phyloP scores from a whole-genome alignment of 2,329 filamentous ascomycete species.

The Fusarium sp. region DNA sequence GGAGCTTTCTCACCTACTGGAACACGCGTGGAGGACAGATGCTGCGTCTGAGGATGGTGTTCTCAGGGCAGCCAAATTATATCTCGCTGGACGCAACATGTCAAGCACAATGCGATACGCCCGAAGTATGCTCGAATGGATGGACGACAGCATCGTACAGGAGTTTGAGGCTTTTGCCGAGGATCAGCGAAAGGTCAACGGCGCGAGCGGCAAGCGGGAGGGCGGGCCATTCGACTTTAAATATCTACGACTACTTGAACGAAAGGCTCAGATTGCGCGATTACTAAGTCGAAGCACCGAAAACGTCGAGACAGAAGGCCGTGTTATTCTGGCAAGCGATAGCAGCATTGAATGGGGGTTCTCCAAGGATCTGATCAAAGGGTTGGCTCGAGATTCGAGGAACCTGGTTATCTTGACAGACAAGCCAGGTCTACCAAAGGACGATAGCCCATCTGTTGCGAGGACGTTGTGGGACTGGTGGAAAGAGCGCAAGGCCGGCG shows the following conservation, averaged over 20 bases:
- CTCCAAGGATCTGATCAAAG: constrained; percentile 79
- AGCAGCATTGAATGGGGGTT: constrained; percentile 94
- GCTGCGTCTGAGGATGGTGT: constrained; percentile 60
- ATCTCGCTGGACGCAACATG: constrained; percentile 85
- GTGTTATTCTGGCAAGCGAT: constrained; percentile 92
- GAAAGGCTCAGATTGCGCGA: constrained; percentile 79
- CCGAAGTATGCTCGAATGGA: constrained; percentile 98
- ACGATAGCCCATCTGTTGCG: constrained; percentile 67
- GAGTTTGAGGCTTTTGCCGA: constrained; percentile 83
- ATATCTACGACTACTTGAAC: constrained; percentile 83
- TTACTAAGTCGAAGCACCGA: constrained; percentile 62
- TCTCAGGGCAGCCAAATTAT: constrained; percentile 69
- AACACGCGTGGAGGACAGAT: constrained; percentile 86
- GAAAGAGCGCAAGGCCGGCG: constrained; percentile 71
- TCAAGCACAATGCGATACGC: constrained; percentile 90
- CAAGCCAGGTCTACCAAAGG: constrained; percentile 58
- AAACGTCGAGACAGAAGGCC: constrained; percentile 57
- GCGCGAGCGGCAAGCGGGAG: constrained; percentile 60
- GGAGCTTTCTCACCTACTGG: constrained; percentile 89
- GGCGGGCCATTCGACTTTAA: constrained; percentile 89
- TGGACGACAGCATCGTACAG: constrained; percentile 93
- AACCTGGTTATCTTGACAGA: constrained; percentile 93
- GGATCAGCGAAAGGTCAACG: constrained; percentile 57
- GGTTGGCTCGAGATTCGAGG: constrained; percentile 76
- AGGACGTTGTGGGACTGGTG: constrained; percentile 83